A percentile compares a stretch with the other conserved stretches of the same genome.
phyloP scores from a whole-genome alignment of 2,329 filamentous ascomycete genomes.

The Penicillium sp. region DNA sequence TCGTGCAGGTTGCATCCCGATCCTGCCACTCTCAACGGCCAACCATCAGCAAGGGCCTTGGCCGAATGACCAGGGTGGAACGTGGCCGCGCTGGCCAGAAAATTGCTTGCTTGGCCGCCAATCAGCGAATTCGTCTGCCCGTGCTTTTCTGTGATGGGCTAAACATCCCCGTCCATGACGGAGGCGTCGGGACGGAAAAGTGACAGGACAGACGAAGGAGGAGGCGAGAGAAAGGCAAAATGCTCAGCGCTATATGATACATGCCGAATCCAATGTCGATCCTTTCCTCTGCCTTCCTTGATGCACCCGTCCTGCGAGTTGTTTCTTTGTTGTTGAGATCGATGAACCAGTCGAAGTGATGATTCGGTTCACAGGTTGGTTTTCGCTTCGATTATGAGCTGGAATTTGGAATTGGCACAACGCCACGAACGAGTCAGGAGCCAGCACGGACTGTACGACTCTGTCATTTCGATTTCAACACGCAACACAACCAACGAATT shows the following conservation, averaged over 20 bases:
- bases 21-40: constrained; percentile 11
- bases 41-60: constrained; percentile 9
- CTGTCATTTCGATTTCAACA: background rate
- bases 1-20: constrained; percentile 17
- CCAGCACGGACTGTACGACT: background rate
- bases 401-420: background rate
- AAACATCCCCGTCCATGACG: constrained; percentile 1
- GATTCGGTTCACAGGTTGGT: background rate
- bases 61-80: constrained; percentile 15
- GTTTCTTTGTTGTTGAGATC: background rate
- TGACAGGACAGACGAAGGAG: background rate
- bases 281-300: background rate
- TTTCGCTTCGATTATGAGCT: background rate
- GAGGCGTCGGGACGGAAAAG: background rate
- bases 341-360: background rate
- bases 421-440: background rate
- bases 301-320: background rate
- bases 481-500: background rate
- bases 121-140: constrained; percentile 1
- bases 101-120: background rate
- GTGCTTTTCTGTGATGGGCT: background rate
- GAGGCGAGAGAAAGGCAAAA: background rate
- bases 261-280: background rate
- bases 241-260: background rate
- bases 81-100: constrained; percentile 10